Evolutionary conservation across 495 filamentous ascomycete genomes (phyloP).

Genomic region (Daldinia decipiens): DNA sequence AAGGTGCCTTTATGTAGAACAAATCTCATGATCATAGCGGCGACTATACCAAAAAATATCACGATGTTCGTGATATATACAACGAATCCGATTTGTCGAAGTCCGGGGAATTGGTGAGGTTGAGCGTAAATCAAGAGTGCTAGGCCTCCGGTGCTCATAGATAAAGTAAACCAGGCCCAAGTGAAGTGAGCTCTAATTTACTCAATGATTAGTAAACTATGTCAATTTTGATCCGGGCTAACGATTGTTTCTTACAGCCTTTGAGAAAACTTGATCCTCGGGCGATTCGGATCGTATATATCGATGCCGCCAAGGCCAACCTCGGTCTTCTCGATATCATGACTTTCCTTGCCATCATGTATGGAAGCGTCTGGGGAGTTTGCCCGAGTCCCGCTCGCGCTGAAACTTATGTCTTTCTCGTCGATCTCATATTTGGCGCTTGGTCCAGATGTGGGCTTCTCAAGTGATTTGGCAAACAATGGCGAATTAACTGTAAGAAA

Average conservation of each 20-base stretch:
- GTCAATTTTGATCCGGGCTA: not conserved
- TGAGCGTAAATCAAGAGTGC: slow-evolving; percentile 67
- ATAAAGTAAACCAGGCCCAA: slow-evolving; percentile 75
- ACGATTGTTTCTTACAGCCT: slow-evolving; percentile 53
- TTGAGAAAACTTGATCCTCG: slow-evolving; percentile 46
- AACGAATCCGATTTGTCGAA: slow-evolving; percentile 65
- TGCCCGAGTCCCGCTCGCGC: slow-evolving; percentile 17
- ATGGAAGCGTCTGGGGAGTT: slow-evolving; percentile 33
- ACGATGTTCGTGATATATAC: slow-evolving; percentile 72
- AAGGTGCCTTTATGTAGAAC: slow-evolving; percentile 61
- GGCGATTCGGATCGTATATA: slow-evolving; percentile 36
- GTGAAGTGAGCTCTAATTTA: slow-evolving; percentile 63
- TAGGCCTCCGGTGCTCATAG: slow-evolving; percentile 72
- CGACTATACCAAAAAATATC: slow-evolving; percentile 61
- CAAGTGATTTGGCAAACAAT: not conserved
- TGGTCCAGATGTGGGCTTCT: not conserved
- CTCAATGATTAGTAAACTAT: not conserved
- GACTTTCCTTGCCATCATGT: slow-evolving; percentile 27
- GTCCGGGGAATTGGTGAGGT: slow-evolving; percentile 69
- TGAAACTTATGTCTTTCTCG: slow-evolving; percentile 17
- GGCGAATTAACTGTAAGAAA: slow-evolving; percentile 2
- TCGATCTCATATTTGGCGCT: slow-evolving; percentile 3
- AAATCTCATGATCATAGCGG: slow-evolving; percentile 65
- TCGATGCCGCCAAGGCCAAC: slow-evolving; percentile 14
- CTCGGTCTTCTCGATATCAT: slow-evolving; percentile 15